Percentiles rank a stretch among this genome's conserved stretches.
Conservation (phyloP, 768 basidiomycete genomes). For the Tylopilus vinaceipallidus region DNA sequence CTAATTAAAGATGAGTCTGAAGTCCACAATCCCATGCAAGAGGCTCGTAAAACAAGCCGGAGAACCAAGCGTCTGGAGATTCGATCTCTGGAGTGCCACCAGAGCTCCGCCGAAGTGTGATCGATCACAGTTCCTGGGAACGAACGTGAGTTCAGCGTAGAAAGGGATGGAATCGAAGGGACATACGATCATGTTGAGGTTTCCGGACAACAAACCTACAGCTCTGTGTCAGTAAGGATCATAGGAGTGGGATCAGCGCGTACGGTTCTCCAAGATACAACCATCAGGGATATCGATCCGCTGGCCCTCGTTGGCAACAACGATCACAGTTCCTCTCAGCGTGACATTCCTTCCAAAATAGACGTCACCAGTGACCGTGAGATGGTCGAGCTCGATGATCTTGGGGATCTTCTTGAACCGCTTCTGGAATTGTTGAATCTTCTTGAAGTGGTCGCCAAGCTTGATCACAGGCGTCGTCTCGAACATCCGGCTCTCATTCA, state of each 20-base stretch:
- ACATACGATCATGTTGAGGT: conserved; percentile 69
- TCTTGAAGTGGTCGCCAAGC: conserved; percentile 77
- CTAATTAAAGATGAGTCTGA: conserved; percentile 11
- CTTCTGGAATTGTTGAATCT: conserved; percentile 68
- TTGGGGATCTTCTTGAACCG: conserved; percentile 75
- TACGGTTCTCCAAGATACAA: conserved; percentile 66
- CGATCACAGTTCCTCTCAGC: conserved; percentile 64
- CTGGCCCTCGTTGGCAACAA: conserved; percentile 77
- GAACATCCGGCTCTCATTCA: conserved; percentile 60
- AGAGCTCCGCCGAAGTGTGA: not conserved
- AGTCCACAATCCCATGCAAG: conserved; percentile 23
- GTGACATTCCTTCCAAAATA: conserved; percentile 65
- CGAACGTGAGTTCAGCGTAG: not conserved
- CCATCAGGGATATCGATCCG: conserved; percentile 77
- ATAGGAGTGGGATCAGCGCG: too few species aligned
- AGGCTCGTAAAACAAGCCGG: not conserved
- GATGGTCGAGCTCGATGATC: conserved; percentile 71
- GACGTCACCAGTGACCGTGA: conserved; percentile 70
- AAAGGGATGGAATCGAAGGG: not conserved
- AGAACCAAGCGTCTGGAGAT: conserved; percentile 2
- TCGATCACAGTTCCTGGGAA: conserved; percentile 31
- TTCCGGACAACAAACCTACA: conserved; percentile 67
- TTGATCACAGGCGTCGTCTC: conserved; percentile 69
- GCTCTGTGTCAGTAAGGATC: too few species aligned
- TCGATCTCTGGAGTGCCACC: conserved; percentile 1